Conservation (phyloP, 768 basidiomycete genomes). For the Panaeolus papilionaceus region DNA sequence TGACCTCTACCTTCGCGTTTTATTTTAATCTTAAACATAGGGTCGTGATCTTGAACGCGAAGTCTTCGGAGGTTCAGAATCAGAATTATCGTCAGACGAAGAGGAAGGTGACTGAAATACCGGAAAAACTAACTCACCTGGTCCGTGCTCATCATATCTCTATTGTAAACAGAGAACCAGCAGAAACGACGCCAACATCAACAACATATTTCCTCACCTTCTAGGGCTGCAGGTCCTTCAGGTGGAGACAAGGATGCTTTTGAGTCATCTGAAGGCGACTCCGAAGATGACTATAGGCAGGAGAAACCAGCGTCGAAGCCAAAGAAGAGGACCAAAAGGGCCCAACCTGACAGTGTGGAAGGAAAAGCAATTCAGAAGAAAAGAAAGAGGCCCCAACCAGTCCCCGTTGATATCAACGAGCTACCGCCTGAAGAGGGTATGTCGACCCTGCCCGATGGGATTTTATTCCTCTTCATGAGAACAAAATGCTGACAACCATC, state of each 20-base stretch:
- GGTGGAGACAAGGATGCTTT: constrained; percentile 49
- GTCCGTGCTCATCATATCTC: constrained; percentile 1
- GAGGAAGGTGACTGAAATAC: constrained; percentile 53
- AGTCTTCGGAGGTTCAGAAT: constrained; percentile 85
- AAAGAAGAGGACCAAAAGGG: constrained; percentile 51
- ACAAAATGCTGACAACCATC: neutral
- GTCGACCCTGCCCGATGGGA: constrained; percentile 24
- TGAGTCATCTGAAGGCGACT: constrained; percentile 52
- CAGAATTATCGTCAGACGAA: constrained; percentile 82
- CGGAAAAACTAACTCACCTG: neutral
- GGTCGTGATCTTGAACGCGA: constrained; percentile 61
- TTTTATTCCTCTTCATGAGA: constrained; percentile 5
- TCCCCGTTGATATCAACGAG: constrained; percentile 70
- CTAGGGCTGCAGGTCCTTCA: constrained; percentile 37
- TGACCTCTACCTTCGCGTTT: neutral
- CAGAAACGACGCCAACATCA: constrained; percentile 47
- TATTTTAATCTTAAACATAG: constrained; percentile 18
- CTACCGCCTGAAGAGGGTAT: constrained; percentile 81
- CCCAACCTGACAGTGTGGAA: neutral
- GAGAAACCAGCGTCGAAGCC: constrained; percentile 37
- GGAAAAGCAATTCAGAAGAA: constrained; percentile 20
- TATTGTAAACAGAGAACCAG: constrained; percentile 42
- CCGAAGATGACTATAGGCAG: constrained; percentile 58
- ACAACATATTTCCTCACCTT: constrained; percentile 30
- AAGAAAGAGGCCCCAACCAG: constrained; percentile 65